Evolutionary conservation across 257 asterid species (phyloP).

Genomic region (Nicotiana benthamiana): DNA sequence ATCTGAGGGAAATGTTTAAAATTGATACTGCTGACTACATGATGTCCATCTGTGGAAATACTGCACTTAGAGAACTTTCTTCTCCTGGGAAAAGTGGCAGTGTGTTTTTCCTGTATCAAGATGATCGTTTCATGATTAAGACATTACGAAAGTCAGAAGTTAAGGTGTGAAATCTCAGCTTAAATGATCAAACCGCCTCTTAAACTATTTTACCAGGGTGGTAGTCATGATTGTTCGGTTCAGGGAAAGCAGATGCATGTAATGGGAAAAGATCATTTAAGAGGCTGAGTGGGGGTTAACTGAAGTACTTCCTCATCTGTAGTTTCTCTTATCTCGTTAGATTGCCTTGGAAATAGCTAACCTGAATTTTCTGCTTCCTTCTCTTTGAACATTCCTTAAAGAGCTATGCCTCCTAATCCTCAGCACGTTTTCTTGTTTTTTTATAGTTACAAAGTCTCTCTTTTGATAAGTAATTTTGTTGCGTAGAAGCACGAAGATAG

Average conservation of each 20-base stretch:
- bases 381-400: not conserved
- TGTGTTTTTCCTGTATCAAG: conserved; percentile 88
- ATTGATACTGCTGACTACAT: conserved; percentile 95
- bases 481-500: not conserved
- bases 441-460: not conserved
- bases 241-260: not conserved
- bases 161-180: conserved; percentile 49
- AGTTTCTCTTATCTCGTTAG: not conserved
- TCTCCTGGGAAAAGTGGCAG: conserved; percentile 99
- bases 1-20: conserved; percentile 88
- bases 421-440: not conserved
- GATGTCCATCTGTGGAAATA: conserved; percentile 97
- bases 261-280: not conserved
- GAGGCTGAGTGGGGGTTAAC: not conserved
- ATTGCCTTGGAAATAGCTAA: not conserved
- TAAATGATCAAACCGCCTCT: not conserved
- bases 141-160: conserved; percentile 93
- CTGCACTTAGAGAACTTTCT: conserved; percentile 89
- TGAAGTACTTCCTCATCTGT: not conserved
- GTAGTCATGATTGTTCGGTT: not conserved
- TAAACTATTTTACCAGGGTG: not conserved
- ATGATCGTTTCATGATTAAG: conserved; percentile 94
- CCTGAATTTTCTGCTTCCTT: not conserved
- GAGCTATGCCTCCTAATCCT: not conserved
- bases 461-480: not conserved